Conservation (phyloP, 176 grass and related monocot genomes). For the Paspalum notatum region DNA sequence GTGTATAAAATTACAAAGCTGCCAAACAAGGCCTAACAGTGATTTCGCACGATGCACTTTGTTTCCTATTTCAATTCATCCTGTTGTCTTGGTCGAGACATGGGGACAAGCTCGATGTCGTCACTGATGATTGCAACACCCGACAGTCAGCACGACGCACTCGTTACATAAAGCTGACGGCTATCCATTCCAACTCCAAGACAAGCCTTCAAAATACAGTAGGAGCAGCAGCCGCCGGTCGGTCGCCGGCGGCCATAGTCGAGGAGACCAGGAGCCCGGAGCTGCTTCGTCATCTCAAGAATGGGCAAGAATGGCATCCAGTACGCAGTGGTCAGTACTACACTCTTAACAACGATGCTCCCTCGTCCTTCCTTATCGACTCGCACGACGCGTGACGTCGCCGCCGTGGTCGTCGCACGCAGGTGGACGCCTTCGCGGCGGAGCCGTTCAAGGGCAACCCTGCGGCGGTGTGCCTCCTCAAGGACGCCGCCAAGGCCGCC, state of each 20-base stretch:
- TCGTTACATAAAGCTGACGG: too few species aligned
- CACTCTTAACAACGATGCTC: background rate
- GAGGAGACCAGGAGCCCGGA: background rate
- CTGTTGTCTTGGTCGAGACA: background rate
- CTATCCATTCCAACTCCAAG: background rate
- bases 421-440: constrained; percentile 74
- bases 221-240: too few species aligned
- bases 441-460: constrained; percentile 79
- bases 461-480: constrained; percentile 66
- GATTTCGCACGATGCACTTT: background rate
- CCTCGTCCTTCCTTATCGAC: background rate
- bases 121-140: constrained; percentile 8
- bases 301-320: constrained; percentile 53
- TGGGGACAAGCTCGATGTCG: background rate
- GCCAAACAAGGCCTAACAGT: too few species aligned
- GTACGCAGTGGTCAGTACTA: constrained; percentile 53
- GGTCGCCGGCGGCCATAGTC: background rate
- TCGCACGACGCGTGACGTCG: background rate
- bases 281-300: background rate
- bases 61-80: background rate
- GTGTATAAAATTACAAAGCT: too few species aligned
- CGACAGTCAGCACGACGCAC: background rate
- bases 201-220: background rate
- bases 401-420: constrained; percentile 39
- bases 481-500: constrained; percentile 4